Evolutionary conservation across 169 alveolate species (phyloP), one percentile per base, ranked within the genome.

Genomic region (Cryptosporidium felis): DNA sequence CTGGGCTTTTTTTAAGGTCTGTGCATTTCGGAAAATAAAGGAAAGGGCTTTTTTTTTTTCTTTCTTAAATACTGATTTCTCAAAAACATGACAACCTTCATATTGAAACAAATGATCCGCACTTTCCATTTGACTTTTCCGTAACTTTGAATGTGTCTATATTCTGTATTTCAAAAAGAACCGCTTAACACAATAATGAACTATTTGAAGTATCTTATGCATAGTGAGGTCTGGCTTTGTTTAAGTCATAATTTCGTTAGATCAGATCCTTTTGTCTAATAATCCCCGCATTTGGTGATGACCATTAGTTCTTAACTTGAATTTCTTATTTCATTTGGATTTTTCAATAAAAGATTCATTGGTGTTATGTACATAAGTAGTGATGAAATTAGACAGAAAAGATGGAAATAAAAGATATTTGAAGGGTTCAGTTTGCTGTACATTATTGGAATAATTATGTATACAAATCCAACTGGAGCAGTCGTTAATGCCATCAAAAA

Each of bases 401-500:
- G 53, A 10, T 74, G 85, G 44, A 74, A 74, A n/a, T 74, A 74
- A 40, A 74, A 74, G 58, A 49, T 53, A 16, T 53, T 74, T 36
- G 85, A 74, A 0, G 85, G 67, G 16, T 42, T 32, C 51, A 74
- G 34, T 26, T 49, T 49, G 26, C 85, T 49, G 26, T 74, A 74
- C 85, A 74, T 74, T 10, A 74, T 60, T 53, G 85, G 85, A 49
- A 74, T 74, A 36, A 47, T 21, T 6, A 53, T 53, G 58, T 74
- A 74, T 14, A 74, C 40, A 16, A 74, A 74, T 36, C 85, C 85
- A 36, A 49, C 85, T 6, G 85, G 85, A 0, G 74, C 85, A 21
- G 85, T 74, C 40, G 67, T 74, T 38, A 74, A 38, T 30, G 85
- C 85, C 85, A 74, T 74, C 42, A 74, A 21, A 32, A 74, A 74